These are phyloP conservation scores for Penicillium canescens DNA, from an alignment of 495 filamentous ascomycete species.

Conservation along the genomic window DNA sequence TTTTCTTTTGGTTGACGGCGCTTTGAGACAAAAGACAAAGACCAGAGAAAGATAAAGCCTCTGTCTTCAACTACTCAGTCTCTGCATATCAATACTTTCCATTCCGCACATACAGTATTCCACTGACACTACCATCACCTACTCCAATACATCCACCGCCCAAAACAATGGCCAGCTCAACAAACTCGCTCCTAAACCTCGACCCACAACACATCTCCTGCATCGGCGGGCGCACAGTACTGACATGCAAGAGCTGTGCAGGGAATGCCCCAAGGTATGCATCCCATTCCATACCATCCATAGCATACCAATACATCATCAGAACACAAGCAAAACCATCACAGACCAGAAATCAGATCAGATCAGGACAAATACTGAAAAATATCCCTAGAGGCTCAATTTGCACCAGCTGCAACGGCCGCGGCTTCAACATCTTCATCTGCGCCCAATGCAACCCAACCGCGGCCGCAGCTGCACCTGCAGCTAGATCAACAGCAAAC, in stretches of 20 bases:
- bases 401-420: conserved; percentile 35
- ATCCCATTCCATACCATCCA: background rate
- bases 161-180: conserved; percentile 23
- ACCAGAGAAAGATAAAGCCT: too few relatives aligned
- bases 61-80: too few relatives aligned
- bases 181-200: conserved; percentile 19
- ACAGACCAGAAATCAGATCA: too few relatives aligned
- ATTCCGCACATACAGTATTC: background rate
- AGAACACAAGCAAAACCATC: background rate
- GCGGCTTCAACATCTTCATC: conserved; percentile 38
- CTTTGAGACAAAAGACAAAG: too few relatives aligned
- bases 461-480: conserved; percentile 13
- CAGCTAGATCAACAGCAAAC: conserved; percentile 12
- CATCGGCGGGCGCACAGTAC: conserved; percentile 36
- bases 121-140: background rate
- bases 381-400: conserved; percentile 24
- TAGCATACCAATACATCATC: background rate
- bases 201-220: conserved; percentile 40
- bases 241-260: conserved; percentile 40
- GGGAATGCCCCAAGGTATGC: conserved; percentile 43
- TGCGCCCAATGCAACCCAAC: conserved; percentile 40
- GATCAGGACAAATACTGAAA: background rate
- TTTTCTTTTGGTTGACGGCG: background rate
- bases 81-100: background rate
- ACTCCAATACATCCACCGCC: background rate